Conservation (phyloP, 2,329 filamentous ascomycete species). For the Fusarium circinatum region DNA sequence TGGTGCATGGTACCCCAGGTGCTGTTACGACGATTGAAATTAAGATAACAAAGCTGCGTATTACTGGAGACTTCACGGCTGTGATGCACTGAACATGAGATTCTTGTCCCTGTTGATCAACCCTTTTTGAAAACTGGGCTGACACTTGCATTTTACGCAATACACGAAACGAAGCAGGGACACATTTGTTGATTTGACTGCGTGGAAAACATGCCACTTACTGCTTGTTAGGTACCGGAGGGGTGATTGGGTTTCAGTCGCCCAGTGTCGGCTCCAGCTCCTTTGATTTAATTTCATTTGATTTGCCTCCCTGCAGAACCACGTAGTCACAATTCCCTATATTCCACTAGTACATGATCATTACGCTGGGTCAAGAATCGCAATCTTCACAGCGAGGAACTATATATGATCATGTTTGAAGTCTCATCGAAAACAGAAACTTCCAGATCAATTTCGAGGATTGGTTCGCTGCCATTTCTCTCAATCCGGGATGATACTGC, state of each 20-base stretch:
- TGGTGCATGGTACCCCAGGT: neutral
- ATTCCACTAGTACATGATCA: neutral
- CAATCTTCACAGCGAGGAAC: neutral
- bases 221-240: neutral
- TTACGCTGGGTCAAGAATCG: neutral
- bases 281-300: neutral
- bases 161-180: neutral
- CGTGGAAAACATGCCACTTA: constrained; percentile 25
- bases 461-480: neutral
- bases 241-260: neutral
- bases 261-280: neutral
- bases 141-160: constrained; percentile 29
- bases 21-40: neutral
- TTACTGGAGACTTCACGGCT: neutral
- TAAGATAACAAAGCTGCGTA: neutral
- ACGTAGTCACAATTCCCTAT: neutral
- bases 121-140: constrained; percentile 5
- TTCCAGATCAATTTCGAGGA: neutral
- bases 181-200: neutral
- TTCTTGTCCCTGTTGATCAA: neutral
- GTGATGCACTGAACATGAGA: constrained; percentile 8
- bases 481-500: neutral
- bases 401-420: neutral
- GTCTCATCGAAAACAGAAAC: neutral
- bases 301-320: constrained; percentile 10